Evolutionary conservation across 805 yeast species (phyloP), one percentile per base, ranked within the genome.

Genomic region (Cyberlindnera mississippiensis): DNA sequence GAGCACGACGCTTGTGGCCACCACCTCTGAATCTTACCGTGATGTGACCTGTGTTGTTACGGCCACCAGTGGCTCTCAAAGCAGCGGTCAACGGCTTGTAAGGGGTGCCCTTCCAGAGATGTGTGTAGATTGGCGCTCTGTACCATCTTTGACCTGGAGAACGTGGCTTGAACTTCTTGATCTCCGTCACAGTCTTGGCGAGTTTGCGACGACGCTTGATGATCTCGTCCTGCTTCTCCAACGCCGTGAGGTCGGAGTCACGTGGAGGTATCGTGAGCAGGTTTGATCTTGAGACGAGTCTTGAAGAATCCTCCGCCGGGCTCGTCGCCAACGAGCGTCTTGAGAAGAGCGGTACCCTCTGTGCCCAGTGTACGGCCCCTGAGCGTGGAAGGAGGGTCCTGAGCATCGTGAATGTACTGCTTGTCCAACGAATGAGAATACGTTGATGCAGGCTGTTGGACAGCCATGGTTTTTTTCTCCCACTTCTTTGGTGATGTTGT

Each of bases 11-110:
- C 63, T 85, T 86, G 62, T 85, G 93, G 28, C 98, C 98, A 56
- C 99, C 99, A 62, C 98, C 99, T 63, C 95, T 80, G 63, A 93
- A 96, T 61, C 99, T 79, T 35, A 87, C 84, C 4, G 96, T 88
- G 56, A 93, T 87, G 52, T 77, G 75, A 52, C 99, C 99, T 4
- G 84, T 71, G 64, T 84, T 72, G 63, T 91, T 90, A 69, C 99
- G 82, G 50, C 99, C 99, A 40, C 95, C 84, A 36, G 80, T 78
- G 42, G 78, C 75, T 57, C 80, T 76, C 57, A 76, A 78, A 14
- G 89, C 76, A 27, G 73, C 74, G 0, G 99, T 91, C 58, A 93
- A 72, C 34, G 80, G 79, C 59, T 73, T 72, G 44, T 84, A 67
- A 1, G 98, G 96, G 41, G 82, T 72, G 9, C 96, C 96, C 59